Evolutionary conservation across 2,329 filamentous ascomycete genomes (phyloP).

Genomic region (Trichoderma pleuroti): DNA sequence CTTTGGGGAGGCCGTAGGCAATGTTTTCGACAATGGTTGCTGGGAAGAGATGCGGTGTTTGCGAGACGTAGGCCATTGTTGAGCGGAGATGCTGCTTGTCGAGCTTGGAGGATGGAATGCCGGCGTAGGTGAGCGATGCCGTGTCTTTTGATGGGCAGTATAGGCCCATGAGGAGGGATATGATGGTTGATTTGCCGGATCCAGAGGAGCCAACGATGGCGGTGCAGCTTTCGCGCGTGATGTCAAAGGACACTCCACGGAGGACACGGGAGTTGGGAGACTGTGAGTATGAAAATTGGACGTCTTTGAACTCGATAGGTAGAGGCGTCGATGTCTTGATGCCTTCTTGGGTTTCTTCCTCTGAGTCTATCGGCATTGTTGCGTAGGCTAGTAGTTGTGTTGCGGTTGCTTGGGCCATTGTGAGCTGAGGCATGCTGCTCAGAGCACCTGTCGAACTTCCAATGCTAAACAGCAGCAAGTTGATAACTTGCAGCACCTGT

Average conservation of each 20-base stretch:
- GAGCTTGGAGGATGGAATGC: slow-evolving; percentile 53
- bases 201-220: slow-evolving; percentile 83
- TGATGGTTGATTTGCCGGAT: slow-evolving; percentile 85
- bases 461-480: slow-evolving; percentile 79
- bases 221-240: slow-evolving; percentile 61
- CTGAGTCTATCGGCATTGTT: slow-evolving; percentile 50
- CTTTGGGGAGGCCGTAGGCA: slow-evolving; percentile 64
- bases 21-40: slow-evolving; percentile 61
- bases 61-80: slow-evolving; percentile 65
- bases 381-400: slow-evolving; percentile 68
- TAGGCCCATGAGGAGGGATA: slow-evolving; percentile 69
- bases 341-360: slow-evolving; percentile 55
- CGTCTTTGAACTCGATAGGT: slow-evolving; percentile 47
- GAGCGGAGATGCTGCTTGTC: slow-evolving; percentile 59
- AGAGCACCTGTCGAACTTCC: slow-evolving; percentile 68
- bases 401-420: slow-evolving; percentile 68
- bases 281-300: slow-evolving; percentile 71
- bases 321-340: slow-evolving; percentile 28
- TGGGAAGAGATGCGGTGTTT: slow-evolving; percentile 74
- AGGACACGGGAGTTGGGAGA: slow-evolving; percentile 54
- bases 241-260: slow-evolving; percentile 59
- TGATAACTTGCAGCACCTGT: slow-evolving; percentile 69
- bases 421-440: slow-evolving; percentile 75
- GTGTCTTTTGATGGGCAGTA: slow-evolving; percentile 45
- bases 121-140: slow-evolving; percentile 54